Evolutionary conservation across 2,329 filamentous ascomycete genomes (phyloP), one percentile per base, ranked within the genome.

Genomic region (Coniochaeta sp.): DNA sequence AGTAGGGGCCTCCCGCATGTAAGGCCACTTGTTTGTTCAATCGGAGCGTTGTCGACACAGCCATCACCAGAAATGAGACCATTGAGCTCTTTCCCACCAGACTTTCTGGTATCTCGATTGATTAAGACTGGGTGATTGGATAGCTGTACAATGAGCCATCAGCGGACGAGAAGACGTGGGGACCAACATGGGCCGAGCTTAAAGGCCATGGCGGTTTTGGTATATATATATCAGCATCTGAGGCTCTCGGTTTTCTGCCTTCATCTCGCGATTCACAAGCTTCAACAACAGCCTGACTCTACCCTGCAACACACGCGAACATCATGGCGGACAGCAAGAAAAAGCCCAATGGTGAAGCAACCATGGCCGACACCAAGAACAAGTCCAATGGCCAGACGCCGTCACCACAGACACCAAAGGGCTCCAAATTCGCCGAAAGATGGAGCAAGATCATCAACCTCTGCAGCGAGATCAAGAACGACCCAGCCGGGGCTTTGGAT

Each of bases 381-480:
- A 47, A 47, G 26, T 8, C 45, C 4, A 31, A 18, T n/a, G 28
- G 14, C 5, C 14, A 18, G 26, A 28, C 27, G 26, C 26, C n/a
- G 24, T 32, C 48, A 14, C 26, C 27, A 30, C 22, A 14, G 12
- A 33, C 47, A 22, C 35, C 51, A 6, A 52, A 47, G 28, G 27
- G 18, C 22, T 49, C 51, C 27, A 52, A 32, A 33, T 33, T 52
- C 13, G 42, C 42, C 6, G 51, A 50, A 3, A 14, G n/a, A 26
- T n/a, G 49, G n/a, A 50, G 7, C 51, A 52, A 50, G 51, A 24
- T 52, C 28, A 35, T 47, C 22, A 28, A 24, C 20, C 13, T 52
- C 8, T 30, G 24, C 33, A 52, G 31, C 26, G 47, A 52, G 18
- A 18, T 52, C 9, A 52, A 35, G 18, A 48, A 52, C 27, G 51